phyloP scores from a whole-genome alignment of 306 rosid genomes.

The Acacia confusa region DNA sequence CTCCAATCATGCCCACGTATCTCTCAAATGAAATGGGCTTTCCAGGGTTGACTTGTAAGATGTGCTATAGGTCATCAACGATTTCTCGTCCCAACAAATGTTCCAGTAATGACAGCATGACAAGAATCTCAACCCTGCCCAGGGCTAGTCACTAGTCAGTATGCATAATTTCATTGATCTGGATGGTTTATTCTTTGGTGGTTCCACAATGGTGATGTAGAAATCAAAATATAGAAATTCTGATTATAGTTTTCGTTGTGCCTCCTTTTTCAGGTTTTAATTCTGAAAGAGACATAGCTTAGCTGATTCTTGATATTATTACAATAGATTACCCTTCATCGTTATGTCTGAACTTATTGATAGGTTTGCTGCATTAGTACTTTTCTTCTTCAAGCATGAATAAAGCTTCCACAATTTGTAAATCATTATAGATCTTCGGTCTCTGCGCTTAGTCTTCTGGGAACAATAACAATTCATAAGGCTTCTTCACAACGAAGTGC shows the following conservation, averaged over 20 bases:
- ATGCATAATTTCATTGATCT: constrained; percentile 26
- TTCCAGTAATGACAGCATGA: constrained; percentile 19
- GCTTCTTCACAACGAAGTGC: not conserved
- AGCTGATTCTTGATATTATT: constrained; percentile 12
- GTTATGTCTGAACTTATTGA: constrained; percentile 15
- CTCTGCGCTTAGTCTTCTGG: not conserved
- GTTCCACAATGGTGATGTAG: constrained; percentile 24
- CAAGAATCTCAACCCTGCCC: constrained; percentile 22
- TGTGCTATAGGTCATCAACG: constrained; percentile 6
- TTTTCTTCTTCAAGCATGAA: not conserved
- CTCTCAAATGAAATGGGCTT: constrained; percentile 24
- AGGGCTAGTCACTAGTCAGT: constrained; percentile 9
- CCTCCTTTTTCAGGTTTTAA: constrained; percentile 11
- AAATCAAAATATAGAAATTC: constrained; percentile 23
- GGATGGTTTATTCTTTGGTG: constrained; percentile 28
- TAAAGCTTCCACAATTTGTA: not conserved
- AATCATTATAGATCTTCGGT: not conserved
- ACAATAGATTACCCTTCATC: constrained; percentile 8
- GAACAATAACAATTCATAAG: not conserved
- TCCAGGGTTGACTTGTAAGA: constrained; percentile 6
- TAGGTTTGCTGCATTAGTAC: not conserved
- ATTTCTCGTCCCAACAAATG: constrained; percentile 16
- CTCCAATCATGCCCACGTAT: constrained; percentile 16
- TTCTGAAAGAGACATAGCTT: not conserved
- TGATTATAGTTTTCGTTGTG: constrained; percentile 21